Conservation (phyloP, 2,329 filamentous ascomycete genomes). For the Drechslerella stenobrocha region DNA sequence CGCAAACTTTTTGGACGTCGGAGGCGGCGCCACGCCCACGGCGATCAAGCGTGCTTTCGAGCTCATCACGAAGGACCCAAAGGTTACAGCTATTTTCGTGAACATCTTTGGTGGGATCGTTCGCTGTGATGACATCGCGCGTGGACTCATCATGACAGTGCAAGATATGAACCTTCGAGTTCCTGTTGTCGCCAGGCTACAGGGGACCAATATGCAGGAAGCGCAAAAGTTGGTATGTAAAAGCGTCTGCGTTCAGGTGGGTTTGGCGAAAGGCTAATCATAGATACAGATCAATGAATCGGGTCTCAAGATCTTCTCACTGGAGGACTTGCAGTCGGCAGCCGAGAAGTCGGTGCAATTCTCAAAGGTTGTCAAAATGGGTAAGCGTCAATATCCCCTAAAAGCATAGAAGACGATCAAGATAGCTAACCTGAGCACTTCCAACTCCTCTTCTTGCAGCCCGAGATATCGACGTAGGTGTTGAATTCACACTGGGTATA, state of each 20-base stretch:
- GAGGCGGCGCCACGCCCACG: conserved; percentile 92
- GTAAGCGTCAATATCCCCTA: conserved; percentile 60
- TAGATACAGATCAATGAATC: conserved; percentile 78
- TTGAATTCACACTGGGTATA: conserved; percentile 93
- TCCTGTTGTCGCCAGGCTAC: conserved; percentile 93
- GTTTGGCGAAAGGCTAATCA: conserved; percentile 21
- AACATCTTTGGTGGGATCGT: conserved; percentile 99
- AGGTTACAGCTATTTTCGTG: conserved; percentile 98
- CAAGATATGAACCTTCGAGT: conserved; percentile 93
- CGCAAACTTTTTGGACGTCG: conserved; percentile 98
- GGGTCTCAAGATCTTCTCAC: conserved; percentile 99
- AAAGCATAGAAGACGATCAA: conserved; percentile 5
- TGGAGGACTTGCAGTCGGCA: conserved; percentile 94
- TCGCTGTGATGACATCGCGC: conserved; percentile 93
- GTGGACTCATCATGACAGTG: conserved; percentile 92
- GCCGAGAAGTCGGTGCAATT: conserved; percentile 99
- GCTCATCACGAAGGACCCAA: conserved; percentile 96
- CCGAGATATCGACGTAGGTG: conserved; percentile 93
- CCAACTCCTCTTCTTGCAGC: conserved; percentile 60
- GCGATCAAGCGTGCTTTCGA: conserved; percentile 98
- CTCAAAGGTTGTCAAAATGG: conserved; percentile 98
- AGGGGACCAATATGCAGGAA: conserved; percentile 97
- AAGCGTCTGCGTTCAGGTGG: conserved; percentile 54
- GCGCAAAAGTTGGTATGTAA: conserved; percentile 72
- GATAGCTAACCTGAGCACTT: conserved; percentile 19